Evolutionary conservation across 768 basidiomycete species (phyloP).

Genomic region (Tricholoma hemisulphureum): DNA sequence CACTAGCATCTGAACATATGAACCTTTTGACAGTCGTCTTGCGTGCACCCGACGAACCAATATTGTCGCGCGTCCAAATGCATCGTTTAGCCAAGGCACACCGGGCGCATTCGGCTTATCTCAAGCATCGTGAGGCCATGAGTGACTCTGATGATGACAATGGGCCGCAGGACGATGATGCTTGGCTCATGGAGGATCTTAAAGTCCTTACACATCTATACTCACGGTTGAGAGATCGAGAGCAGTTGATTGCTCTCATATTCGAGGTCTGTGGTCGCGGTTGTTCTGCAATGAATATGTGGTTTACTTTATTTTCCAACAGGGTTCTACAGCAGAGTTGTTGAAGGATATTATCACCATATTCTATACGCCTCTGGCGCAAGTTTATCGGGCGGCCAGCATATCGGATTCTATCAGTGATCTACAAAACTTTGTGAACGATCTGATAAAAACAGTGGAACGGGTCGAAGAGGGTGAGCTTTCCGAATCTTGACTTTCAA

Average conservation of each 20-base stretch:
- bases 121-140: constrained; percentile 53
- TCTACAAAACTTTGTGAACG: constrained; percentile 90
- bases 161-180: constrained; percentile 91
- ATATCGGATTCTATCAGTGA: constrained; percentile 93
- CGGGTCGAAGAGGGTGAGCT: constrained; percentile 81
- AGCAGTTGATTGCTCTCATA: constrained; percentile 88
- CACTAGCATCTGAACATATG: constrained; percentile 61
- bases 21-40: constrained; percentile 80
- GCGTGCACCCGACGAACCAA: constrained; percentile 72
- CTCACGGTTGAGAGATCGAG: constrained; percentile 78
- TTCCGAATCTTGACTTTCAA: not conserved
- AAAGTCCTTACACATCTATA: constrained; percentile 77
- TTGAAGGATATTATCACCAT: constrained; percentile 99
- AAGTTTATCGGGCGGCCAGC: constrained; percentile 96
- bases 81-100: constrained; percentile 77
- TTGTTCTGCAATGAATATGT: not conserved
- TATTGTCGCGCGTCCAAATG: constrained; percentile 74
- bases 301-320: not conserved
- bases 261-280: constrained; percentile 69
- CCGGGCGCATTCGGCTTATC: constrained; percentile 76
- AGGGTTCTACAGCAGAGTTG: constrained; percentile 94
- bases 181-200: constrained; percentile 94
- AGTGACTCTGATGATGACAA: constrained; percentile 91
- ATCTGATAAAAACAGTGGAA: constrained; percentile 93
- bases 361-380: constrained; percentile 94